Percentiles rank a stretch among this genome's conserved stretches.
Conservation (phyloP, 2,329 filamentous ascomycete genomes). For the Fusarium transvaalense region DNA sequence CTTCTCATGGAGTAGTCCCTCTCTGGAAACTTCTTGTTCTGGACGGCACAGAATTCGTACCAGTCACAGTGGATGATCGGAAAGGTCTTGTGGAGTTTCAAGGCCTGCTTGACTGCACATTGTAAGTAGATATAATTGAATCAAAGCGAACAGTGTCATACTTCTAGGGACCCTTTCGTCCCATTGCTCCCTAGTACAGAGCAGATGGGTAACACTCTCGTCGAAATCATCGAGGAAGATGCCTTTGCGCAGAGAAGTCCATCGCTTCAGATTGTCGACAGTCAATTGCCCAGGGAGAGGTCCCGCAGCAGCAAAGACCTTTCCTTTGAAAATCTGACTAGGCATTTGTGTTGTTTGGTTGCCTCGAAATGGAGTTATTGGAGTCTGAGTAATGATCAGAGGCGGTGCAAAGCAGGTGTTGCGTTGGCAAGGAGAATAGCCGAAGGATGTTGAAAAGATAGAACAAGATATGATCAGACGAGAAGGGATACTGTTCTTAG, state of each 20-base stretch:
- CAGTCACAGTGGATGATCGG: slow-evolving; percentile 64
- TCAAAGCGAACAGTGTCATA: slow-evolving; percentile 33
- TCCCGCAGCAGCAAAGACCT: slow-evolving; percentile 70
- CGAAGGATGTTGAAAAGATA: background rate
- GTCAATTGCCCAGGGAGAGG: slow-evolving; percentile 64
- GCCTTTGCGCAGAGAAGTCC: slow-evolving; percentile 75
- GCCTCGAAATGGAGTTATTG: background rate
- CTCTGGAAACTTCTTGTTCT: slow-evolving; percentile 51
- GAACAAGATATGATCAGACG: background rate
- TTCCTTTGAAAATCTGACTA: slow-evolving; percentile 62
- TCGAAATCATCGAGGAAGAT: slow-evolving; percentile 64
- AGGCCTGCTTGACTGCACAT: slow-evolving; percentile 54
- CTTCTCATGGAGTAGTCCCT: slow-evolving; percentile 59
- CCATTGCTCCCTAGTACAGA: slow-evolving; percentile 74
- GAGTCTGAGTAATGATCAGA: background rate
- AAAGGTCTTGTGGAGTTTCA: slow-evolving; percentile 52
- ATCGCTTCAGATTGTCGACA: slow-evolving; percentile 70
- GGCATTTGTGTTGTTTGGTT: slow-evolving; percentile 44
- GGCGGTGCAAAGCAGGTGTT: background rate
- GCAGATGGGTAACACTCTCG: slow-evolving; percentile 76
- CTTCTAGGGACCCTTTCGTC: slow-evolving; percentile 57
- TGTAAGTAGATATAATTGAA: background rate
- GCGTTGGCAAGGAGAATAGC: background rate
- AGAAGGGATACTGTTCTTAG: background rate
- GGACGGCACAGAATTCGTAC: slow-evolving; percentile 62